Base-by-base conservation (phyloP, 2,329 filamentous ascomycete species). In the Pseudopithomyces chartarum region DNA sequence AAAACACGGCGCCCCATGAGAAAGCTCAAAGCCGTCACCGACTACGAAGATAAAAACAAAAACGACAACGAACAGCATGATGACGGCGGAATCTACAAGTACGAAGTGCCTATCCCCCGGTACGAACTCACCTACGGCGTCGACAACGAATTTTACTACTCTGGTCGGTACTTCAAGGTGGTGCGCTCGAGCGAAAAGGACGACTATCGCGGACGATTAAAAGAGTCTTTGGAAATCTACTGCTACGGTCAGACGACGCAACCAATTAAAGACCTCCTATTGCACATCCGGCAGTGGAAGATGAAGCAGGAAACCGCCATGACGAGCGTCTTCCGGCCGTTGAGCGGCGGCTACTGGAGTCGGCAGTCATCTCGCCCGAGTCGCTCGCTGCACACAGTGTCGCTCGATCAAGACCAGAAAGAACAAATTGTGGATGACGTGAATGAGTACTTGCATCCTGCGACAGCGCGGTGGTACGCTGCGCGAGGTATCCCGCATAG, bases 401-500 rank as follows among this genome's bases (percentile, higher is more conserved):
- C 92, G 2, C 81, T 95, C 3, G 89, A 91, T 60, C 78, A 81
- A 7, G 73, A 81, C 43, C 84, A 90, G 66, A 94, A 93, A 74
- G 78, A 82, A 1, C 80, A 82, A 26, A 80, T 94, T 3, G 76
- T 93, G 7, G 78, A 79, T 20, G 91, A 95, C 65, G 87, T 94
- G 66, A 90, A 90, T 62, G 90, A 92, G 64, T 94, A 91, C 61
- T 79, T 95, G 0, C 85, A 91, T 52, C 89, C 90, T 0, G 78
- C 81, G 0, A 90, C 87, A 0, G 84, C 86, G 1, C 81, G 87
- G 17, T 96, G 91, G 91, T 96, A 97, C 70, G 82, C 88, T 0
- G 89, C 91, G 62, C 84, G 91, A 6, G 92, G 92, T 0, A 94
- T 96, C 32, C 92, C 92, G 0, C 95, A 96, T 71, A 85, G 92